Conservation (phyloP, 108 stramenopile species). For the Aureococcus anophagefferens region DNA sequence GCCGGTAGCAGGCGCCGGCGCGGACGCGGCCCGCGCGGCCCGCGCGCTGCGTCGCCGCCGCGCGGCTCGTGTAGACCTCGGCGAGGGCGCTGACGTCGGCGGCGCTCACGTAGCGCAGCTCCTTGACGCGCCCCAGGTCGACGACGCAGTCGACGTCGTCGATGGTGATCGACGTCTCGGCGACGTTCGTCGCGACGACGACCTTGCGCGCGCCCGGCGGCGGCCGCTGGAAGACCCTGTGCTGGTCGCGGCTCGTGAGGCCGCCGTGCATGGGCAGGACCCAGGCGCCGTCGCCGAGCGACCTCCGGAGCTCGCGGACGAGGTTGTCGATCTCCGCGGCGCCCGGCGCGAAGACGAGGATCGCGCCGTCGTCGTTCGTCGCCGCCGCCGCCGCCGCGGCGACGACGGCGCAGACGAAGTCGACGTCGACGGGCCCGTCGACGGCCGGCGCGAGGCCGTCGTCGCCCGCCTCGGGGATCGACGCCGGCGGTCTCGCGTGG, state of each 20-base stretch:
- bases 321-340: constrained; percentile 47
- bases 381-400: neutral
- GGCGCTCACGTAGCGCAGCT: constrained; percentile 34
- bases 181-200: constrained; percentile 70
- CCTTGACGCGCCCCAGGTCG: constrained; percentile 28
- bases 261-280: constrained; percentile 72
- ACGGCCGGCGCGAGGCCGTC: neutral
- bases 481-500: too few relatives aligned
- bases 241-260: constrained; percentile 66
- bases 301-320: constrained; percentile 1
- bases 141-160: constrained; percentile 38
- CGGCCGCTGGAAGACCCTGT: constrained; percentile 53
- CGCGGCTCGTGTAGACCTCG: constrained; percentile 54
- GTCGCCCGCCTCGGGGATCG: neutral
- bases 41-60: constrained; percentile 58
- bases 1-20: constrained; percentile 62
- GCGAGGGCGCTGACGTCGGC: constrained; percentile 55
- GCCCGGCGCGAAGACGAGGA: constrained; percentile 83
- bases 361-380: constrained; percentile 31
- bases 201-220: constrained; percentile 50
- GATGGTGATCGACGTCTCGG: constrained; percentile 58
- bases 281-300: constrained; percentile 1
- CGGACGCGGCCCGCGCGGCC: constrained; percentile 78
- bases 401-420: constrained; percentile 2
- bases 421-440: constrained; percentile 8